These are phyloP conservation scores for Scopulariopsis brevicaulis DNA, from an alignment of 2,329 filamentous ascomycete genomes.

Conservation along the genomic window DNA sequence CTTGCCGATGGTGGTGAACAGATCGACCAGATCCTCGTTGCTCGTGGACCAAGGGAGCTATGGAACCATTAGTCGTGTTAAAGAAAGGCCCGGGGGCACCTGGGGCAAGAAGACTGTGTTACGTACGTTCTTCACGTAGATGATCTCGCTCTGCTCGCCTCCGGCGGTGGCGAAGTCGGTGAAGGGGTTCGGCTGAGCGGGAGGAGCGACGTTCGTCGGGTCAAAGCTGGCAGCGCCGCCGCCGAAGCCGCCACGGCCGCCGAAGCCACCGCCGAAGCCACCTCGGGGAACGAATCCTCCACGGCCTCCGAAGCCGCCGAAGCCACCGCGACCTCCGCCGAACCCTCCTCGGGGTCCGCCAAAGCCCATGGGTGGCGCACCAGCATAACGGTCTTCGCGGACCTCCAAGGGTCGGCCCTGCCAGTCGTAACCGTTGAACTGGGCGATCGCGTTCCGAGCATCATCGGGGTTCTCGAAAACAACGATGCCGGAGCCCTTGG, in stretches of 20 bases:
- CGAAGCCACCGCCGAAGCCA: constrained; percentile 21
- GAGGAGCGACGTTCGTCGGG: constrained; percentile 27
- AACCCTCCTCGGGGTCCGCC: constrained; percentile 38
- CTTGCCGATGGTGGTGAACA: constrained; percentile 96
- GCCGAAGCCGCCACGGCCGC: constrained; percentile 18
- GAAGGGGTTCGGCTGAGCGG: constrained; percentile 71
- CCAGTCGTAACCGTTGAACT: constrained; percentile 99
- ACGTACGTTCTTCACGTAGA: constrained; percentile 95
- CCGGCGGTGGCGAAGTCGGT: constrained; percentile 85
- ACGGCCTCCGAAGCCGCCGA: constrained; percentile 36
- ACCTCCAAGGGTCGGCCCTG: constrained; percentile 89
- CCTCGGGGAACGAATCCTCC: constrained; percentile 33
- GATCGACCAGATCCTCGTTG: constrained; percentile 91
- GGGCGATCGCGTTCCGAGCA: constrained; percentile 87
- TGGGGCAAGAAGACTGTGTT: not conserved
- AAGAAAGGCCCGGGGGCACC: not conserved
- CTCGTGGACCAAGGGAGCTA: constrained; percentile 98
- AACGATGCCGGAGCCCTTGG: constrained; percentile 94
- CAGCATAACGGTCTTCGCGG: constrained; percentile 84
- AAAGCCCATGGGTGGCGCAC: constrained; percentile 43
- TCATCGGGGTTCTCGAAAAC: constrained; percentile 93
- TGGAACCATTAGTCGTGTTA: not conserved
- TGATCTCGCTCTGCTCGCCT: constrained; percentile 70
- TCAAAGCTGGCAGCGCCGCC: constrained; percentile 30
- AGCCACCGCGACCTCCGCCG: constrained; percentile 27